Evolutionary conservation across 257 asterid species (phyloP).

Genomic region (Rubia yunnanensis): DNA sequence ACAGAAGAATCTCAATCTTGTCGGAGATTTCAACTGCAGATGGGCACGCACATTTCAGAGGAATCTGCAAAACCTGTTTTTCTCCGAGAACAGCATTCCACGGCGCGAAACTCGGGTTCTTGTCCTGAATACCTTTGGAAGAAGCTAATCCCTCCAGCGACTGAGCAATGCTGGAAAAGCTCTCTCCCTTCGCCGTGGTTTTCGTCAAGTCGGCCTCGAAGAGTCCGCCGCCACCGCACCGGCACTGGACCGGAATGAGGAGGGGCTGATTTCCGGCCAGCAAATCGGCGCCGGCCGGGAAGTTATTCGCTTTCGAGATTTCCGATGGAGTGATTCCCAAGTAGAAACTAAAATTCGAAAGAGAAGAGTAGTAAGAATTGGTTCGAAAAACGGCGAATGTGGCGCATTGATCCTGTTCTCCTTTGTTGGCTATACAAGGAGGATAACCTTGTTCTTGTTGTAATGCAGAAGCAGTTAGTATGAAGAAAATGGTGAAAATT

Average conservation of each 20-base stretch:
- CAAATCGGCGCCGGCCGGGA: slow-evolving; percentile 22
- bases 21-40: slow-evolving; percentile 15
- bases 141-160: slow-evolving; percentile 45
- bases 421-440: slow-evolving; percentile 15
- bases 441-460: slow-evolving; percentile 28
- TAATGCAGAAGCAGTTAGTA: slow-evolving; percentile 15
- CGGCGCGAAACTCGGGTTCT: slow-evolving; percentile 27
- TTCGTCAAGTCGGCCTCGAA: slow-evolving; percentile 36
- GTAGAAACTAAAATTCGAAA: slow-evolving; percentile 32
- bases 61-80: slow-evolving; percentile 21
- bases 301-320: slow-evolving; percentile 36
- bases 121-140: slow-evolving; percentile 36
- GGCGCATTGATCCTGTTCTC: slow-evolving; percentile 20
- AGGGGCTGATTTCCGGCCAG: slow-evolving; percentile 25
- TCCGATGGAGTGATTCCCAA: slow-evolving; percentile 26
- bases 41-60: slow-evolving; percentile 52
- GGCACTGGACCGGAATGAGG: slow-evolving; percentile 46
- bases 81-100: slow-evolving; percentile 22
- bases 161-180: slow-evolving; percentile 36
- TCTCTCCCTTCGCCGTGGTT: slow-evolving; percentile 37
- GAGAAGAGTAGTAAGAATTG: slow-evolving; percentile 35
- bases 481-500: slow-evolving; percentile 9
- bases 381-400: slow-evolving; percentile 45
- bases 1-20: slow-evolving; percentile 22
- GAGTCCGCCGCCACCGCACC: slow-evolving; percentile 20